phyloP scores from a whole-genome alignment of 2,329 filamentous ascomycete genomes.

The Thermoascus crustaceus region DNA sequence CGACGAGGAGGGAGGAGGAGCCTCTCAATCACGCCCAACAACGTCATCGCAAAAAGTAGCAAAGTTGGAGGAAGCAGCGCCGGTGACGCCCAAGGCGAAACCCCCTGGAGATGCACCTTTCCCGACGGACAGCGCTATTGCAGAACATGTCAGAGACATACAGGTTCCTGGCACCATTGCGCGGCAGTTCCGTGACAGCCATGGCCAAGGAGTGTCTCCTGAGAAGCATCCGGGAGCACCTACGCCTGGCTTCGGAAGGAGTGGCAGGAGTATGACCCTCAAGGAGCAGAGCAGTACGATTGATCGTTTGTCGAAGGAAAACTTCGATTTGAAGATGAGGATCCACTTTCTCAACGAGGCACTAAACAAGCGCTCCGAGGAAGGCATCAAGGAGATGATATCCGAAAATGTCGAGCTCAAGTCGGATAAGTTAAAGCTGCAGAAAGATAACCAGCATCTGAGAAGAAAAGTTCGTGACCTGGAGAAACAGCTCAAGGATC shows the following conservation, averaged over 20 bases:
- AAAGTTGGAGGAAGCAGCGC: constrained; percentile 37
- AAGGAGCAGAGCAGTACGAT: constrained; percentile 98
- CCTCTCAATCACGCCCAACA: constrained; percentile 22
- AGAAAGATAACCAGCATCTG: constrained; percentile 81
- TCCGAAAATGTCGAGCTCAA: constrained; percentile 94
- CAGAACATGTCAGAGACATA: constrained; percentile 80
- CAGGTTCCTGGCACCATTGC: constrained; percentile 84
- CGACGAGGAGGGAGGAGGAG: constrained; percentile 56
- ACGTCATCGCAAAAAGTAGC: constrained; percentile 31
- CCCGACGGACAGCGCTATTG: constrained; percentile 80
- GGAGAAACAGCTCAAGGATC: constrained; percentile 64
- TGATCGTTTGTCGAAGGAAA: constrained; percentile 92
- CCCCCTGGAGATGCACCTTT: constrained; percentile 47
- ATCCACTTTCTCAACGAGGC: constrained; percentile 95
- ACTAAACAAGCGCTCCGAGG: constrained; percentile 85
- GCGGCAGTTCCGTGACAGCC: constrained; percentile 73
- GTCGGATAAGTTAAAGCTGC: constrained; percentile 77
- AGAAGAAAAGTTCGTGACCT: constrained; percentile 76
- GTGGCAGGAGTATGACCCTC: constrained; percentile 68
- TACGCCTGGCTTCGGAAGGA: constrained; percentile 43
- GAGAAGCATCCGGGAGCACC: constrained; percentile 51
- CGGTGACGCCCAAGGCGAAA: constrained; percentile 64
- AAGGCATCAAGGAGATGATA: constrained; percentile 96
- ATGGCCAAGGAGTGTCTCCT: constrained; percentile 47
- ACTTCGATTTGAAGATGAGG: constrained; percentile 94